Base-by-base conservation (phyloP, 2,329 filamentous ascomycete species). In the Lachnellula occidentalis region DNA sequence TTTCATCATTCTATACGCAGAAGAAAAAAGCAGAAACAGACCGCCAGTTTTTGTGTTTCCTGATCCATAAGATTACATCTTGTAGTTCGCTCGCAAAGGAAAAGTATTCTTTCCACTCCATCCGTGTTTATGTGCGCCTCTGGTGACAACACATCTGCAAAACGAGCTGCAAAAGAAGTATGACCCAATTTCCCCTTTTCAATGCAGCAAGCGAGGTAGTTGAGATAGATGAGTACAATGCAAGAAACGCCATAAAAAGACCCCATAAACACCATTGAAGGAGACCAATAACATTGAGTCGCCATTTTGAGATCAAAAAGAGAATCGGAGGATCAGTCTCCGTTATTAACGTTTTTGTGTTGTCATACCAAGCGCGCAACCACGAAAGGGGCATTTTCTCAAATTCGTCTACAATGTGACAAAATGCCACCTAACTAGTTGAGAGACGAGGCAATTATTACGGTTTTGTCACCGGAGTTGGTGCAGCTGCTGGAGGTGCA, bases 121-220 rank as follows among this genome's bases (percentile, higher is more conserved):
- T 43, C 51, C 34, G 39, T 51, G 45, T 52, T 27, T 46, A 55
- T 51, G 36, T 39, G 36, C 34, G 43, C 48, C 34, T 50, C 50
- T 58, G 48, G 39, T 53, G 34, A 43, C 47, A 34, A 41, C 48
- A 31, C 9, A 31, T 41, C 15, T 39, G 37, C 15, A 41, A 41
- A 48, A 45, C 27, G 41, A 56, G 45, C 24, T 17, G 36, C 36
- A 50, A 53, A 48, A 48, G 45, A 48, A 51, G 47, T 45, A 56
- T 39, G 53, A 46, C 49, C 54, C 45, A 34, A 39, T 52, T 51
- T 47, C 51, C 48, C 54, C 34, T 47, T 54, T 58, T 47, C 49
- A 48, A 63, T 62, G 61, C 60, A 56, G 56, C 54, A 57, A 48
- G 54, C 54, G 21, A 55, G 27, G 9, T 31, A 41, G 52, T 57